Base-by-base conservation (phyloP, 139 green algal species). In the Monoraphidium neglectum region DNA sequence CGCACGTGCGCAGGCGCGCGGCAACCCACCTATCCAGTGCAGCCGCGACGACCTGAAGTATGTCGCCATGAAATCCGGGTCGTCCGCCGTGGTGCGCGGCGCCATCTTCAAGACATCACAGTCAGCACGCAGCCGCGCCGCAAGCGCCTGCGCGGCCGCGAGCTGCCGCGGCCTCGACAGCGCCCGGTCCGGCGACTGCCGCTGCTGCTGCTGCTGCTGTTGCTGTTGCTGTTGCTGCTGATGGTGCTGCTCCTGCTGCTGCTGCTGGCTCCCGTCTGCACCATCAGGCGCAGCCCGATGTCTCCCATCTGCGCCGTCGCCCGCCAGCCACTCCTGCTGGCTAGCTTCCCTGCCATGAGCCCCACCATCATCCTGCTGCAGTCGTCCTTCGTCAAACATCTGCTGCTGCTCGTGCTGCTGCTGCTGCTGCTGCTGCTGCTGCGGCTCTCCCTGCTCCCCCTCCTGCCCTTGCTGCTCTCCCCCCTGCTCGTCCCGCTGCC, bases 61-160 rank as follows among this genome's bases (percentile, higher is more conserved):
- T 38, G 68, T 92, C n/a, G 87, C 83, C 78, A 97, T 82, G 82
- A 96, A 97, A 23, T 92, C 66, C 0, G 92, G 92, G 78, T 95
- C 90, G 47, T 94, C 92, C 30, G 54, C 73, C 10, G 79, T 85
- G 16, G 82, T 87, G n/a, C 76, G 78, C 0, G 89, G 90, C 5
- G 86, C 78, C 1, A 89, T 89, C 33, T 81, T 84, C 18, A 93
- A 82, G 56, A 92, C 26, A 36, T 95, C 92, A 64, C 87, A 93
- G 23, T 83, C 79, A 0, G 88, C 74, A 15, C 92, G 77, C 63
- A 94, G 80, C 63, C 76, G 63, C 4, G 82, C 77, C 5, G 90
- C 89, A 15, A 87, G 49, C 30, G 71, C 65, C 72, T 92, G 84
- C 16, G 87, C 90, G 21, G 46, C 63, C 61, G 64, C 56, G 46